Conservation (phyloP, 805 yeast species). For the Nakazawaea populi region DNA sequence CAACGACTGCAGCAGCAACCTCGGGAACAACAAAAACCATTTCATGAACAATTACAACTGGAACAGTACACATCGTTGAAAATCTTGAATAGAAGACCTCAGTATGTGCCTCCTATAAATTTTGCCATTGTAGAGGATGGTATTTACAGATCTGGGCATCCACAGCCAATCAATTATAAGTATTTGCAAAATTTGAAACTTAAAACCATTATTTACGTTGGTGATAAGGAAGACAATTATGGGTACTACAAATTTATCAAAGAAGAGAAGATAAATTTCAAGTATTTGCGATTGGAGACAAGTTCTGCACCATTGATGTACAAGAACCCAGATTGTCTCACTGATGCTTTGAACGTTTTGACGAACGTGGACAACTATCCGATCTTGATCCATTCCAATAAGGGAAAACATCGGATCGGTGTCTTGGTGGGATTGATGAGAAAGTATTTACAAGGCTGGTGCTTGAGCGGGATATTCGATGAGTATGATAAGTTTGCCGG, state of each 20-base stretch:
- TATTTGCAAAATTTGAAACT: conserved; percentile 65
- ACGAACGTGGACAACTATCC: conserved; percentile 74
- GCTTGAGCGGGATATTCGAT: conserved; percentile 85
- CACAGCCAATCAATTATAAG: conserved; percentile 80
- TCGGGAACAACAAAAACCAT: neutral
- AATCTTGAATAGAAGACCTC: conserved; percentile 24
- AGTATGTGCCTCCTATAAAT: conserved; percentile 83
- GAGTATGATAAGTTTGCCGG: conserved; percentile 90
- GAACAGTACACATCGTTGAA: conserved; percentile 26
- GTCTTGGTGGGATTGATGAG: conserved; percentile 89
- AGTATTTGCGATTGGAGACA: conserved; percentile 57
- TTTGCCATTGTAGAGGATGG: conserved; percentile 85
- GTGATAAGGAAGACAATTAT: conserved; percentile 63
- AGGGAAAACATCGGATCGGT: conserved; percentile 96
- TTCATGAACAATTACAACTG: neutral
- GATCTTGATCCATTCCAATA: conserved; percentile 83
- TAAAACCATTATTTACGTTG: conserved; percentile 75
- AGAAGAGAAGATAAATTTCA: conserved; percentile 62
- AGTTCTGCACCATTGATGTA: conserved; percentile 69
- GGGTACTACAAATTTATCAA: conserved; percentile 74
- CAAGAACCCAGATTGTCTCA: conserved; percentile 54
- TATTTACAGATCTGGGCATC: conserved; percentile 89
- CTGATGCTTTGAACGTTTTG: conserved; percentile 49
- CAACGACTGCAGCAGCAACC: neutral
- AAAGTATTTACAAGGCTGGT: conserved; percentile 87